phyloP scores from a whole-genome alignment of 805 yeast genomes.

The Pichia cephalocereana region DNA sequence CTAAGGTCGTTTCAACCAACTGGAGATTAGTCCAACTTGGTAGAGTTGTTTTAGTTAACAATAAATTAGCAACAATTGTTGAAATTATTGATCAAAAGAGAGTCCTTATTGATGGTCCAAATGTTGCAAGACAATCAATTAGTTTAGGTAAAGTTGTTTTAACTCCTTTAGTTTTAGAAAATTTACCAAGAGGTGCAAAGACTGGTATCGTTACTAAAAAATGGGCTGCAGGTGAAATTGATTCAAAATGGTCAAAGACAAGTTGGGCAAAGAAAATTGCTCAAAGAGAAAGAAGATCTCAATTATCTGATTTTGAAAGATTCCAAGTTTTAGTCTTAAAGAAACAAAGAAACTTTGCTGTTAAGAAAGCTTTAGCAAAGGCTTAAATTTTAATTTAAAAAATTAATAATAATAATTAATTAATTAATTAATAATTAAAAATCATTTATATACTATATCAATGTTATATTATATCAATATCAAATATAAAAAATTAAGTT shows the following conservation, averaged over 20 bases:
- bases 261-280: conserved; percentile 98
- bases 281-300: conserved; percentile 86
- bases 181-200: conserved; percentile 92
- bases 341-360: conserved; percentile 95
- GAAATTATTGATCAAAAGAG: conserved; percentile 99
- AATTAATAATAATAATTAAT: too few species aligned
- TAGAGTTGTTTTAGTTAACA: conserved; percentile 92
- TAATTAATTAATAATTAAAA: too few species aligned
- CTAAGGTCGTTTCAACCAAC: conserved; percentile 82
- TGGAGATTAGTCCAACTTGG: conserved; percentile 99
- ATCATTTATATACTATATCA: too few species aligned
- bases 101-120: conserved; percentile 96
- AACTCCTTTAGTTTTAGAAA: conserved; percentile 82
- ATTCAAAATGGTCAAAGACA: conserved; percentile 84
- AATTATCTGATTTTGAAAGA: conserved; percentile 96
- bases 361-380: conserved; percentile 94
- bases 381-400: conserved; percentile 41
- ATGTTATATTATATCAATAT: too few species aligned
- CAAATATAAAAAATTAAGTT: too few species aligned
- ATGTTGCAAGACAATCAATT: conserved; percentile 88
- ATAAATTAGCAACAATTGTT: conserved; percentile 93
- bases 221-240: conserved; percentile 86
- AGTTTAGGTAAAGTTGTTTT: conserved; percentile 80
- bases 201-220: conserved; percentile 79
- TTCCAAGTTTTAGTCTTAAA: conserved; percentile 97